phyloP scores from a whole-genome alignment of 2,329 filamentous ascomycete species.

The Nemania sp. region DNA sequence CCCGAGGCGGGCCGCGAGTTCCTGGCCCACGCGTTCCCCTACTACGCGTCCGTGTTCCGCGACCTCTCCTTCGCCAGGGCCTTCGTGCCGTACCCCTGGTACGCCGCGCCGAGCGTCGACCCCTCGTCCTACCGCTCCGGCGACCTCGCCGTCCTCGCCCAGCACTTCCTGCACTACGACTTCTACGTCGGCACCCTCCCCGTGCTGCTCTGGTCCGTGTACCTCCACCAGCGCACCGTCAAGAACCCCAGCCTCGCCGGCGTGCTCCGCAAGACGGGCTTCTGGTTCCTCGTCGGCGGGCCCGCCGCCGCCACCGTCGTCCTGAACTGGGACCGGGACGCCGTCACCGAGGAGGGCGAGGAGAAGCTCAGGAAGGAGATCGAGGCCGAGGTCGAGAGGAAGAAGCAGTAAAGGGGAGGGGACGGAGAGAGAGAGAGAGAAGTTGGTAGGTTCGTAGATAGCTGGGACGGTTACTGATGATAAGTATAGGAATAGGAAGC shows the following conservation, averaged over 20 bases:
- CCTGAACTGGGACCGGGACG: slow-evolving; percentile 39
- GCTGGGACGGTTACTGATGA: neutral
- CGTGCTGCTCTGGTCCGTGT: slow-evolving; percentile 39
- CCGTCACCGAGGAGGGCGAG: slow-evolving; percentile 37
- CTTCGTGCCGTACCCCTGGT: slow-evolving; percentile 34
- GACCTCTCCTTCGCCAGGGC: slow-evolving; percentile 33
- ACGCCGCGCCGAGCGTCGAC: slow-evolving; percentile 28
- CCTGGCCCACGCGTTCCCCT: slow-evolving; percentile 30
- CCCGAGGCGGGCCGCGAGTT: slow-evolving; percentile 29
- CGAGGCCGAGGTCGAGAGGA: slow-evolving; percentile 17
- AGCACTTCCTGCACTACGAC: slow-evolving; percentile 41
- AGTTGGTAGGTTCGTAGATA: neutral
- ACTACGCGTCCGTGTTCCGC: slow-evolving; percentile 29
- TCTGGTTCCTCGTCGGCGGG: slow-evolving; percentile 38
- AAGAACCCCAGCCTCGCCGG: slow-evolving; percentile 24
- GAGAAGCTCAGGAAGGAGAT: slow-evolving; percentile 17
- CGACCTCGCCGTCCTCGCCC: slow-evolving; percentile 31
- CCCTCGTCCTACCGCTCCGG: slow-evolving; percentile 30
- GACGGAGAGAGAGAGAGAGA: neutral
- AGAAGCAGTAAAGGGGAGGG: slow-evolving; percentile 25
- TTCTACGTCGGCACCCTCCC: slow-evolving; percentile 35
- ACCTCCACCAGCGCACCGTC: slow-evolving; percentile 35
- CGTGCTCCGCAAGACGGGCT: slow-evolving; percentile 29
- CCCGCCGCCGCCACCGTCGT: slow-evolving; percentile 29
- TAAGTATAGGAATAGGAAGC: neutral